These are phyloP conservation scores for Diaporthe caulivora DNA, from an alignment of 2,329 filamentous ascomycete genomes.

Conservation along the genomic window DNA sequence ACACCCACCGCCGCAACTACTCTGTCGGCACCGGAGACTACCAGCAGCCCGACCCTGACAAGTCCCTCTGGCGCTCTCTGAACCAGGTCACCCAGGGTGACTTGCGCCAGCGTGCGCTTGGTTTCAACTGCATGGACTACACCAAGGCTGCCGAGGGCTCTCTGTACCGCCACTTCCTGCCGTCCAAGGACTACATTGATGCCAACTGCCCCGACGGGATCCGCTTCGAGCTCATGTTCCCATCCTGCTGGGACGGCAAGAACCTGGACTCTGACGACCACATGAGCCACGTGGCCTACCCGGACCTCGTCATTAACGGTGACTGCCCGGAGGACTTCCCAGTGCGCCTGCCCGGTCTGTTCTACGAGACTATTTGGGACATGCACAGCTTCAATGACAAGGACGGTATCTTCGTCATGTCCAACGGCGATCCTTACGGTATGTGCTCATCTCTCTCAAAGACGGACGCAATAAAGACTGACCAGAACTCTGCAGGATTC, in stretches of 20 bases:
- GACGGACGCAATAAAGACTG: constrained; percentile 14
- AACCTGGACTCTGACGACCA: constrained; percentile 68
- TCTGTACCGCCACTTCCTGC: constrained; percentile 84
- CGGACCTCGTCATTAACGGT: constrained; percentile 80
- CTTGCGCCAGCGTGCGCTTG: constrained; percentile 83
- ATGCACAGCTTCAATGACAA: constrained; percentile 74
- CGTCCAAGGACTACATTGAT: constrained; percentile 84
- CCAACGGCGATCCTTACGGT: constrained; percentile 84
- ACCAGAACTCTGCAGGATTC: constrained; percentile 62
- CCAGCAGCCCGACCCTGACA: constrained; percentile 71
- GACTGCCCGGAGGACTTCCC: constrained; percentile 78
- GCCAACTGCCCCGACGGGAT: constrained; percentile 85
- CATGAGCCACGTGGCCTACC: constrained; percentile 81
- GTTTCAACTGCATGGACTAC: constrained; percentile 97
- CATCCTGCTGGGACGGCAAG: constrained; percentile 88
- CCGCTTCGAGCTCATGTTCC: constrained; percentile 88
- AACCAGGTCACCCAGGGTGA: constrained; percentile 75
- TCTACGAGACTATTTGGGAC: constrained; percentile 89
- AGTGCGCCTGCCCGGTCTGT: constrained; percentile 77
- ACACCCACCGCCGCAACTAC: constrained; percentile 76
- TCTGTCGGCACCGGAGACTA: constrained; percentile 76
- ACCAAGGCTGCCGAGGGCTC: constrained; percentile 73
- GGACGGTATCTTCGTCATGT: constrained; percentile 78
- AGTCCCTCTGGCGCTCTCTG: constrained; percentile 76
- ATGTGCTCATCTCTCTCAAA: constrained; percentile 44